A percentile compares a stretch with the other conserved stretches of the same genome.
Conservation (phyloP, 768 basidiomycete species). For the Calocera cornea region DNA sequence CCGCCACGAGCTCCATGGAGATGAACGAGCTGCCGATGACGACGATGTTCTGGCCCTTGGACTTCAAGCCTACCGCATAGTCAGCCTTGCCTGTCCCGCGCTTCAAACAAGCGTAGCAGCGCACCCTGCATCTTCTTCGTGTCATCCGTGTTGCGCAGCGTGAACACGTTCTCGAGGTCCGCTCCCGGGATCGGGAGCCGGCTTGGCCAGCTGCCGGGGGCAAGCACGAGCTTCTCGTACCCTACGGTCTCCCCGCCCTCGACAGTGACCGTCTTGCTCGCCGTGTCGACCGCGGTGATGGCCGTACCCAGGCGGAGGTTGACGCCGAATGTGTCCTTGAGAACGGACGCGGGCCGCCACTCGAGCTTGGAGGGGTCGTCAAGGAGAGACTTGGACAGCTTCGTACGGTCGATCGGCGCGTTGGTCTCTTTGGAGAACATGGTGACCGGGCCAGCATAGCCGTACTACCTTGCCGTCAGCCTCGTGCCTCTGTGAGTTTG, state of each 20-base stretch:
- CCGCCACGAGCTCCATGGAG: conserved; percentile 80
- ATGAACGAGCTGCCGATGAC: conserved; percentile 87
- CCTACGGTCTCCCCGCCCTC: conserved; percentile 45
- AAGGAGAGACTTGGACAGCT: conserved; percentile 73
- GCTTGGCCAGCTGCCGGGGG: conserved; percentile 60
- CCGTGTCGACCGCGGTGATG: conserved; percentile 55
- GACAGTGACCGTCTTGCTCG: conserved; percentile 47
- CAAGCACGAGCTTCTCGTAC: conserved; percentile 70
- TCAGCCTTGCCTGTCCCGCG: background rate
- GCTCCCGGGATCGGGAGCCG: conserved; percentile 64
- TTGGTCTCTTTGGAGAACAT: conserved; percentile 66
- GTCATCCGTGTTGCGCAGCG: conserved; percentile 56
- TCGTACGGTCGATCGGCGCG: conserved; percentile 79
- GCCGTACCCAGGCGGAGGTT: conserved; percentile 45
- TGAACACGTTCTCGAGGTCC: conserved; percentile 62
- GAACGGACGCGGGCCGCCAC: conserved; percentile 54
- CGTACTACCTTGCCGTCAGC: conserved; percentile 37
- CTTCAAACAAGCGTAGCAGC: background rate
- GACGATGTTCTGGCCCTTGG: conserved; percentile 54
- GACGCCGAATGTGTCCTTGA: conserved; percentile 61
- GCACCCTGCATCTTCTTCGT: conserved; percentile 41
- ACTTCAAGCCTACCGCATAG: background rate
- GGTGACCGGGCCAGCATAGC: conserved; percentile 62
- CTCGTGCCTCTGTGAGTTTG: background rate
- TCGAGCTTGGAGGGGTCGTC: conserved; percentile 67